Conservation (phyloP, 768 basidiomycete genomes). For the Leccinellum albellum region DNA sequence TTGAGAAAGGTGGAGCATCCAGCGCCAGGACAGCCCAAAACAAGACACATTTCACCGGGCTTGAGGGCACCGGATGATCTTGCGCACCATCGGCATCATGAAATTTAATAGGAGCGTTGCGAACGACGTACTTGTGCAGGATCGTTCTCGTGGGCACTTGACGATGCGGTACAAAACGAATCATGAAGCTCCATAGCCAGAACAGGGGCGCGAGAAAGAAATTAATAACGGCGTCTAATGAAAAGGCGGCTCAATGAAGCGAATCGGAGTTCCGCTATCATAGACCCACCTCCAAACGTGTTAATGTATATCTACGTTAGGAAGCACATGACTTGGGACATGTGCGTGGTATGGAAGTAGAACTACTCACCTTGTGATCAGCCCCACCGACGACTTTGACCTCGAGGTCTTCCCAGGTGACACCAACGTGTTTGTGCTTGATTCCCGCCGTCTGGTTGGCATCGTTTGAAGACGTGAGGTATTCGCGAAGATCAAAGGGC, state of each 20-base stretch:
- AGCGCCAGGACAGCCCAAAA: conserved; percentile 76
- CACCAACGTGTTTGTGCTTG: conserved; percentile 70
- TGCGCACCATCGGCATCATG: background rate
- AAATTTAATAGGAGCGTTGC: background rate
- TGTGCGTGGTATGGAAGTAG: background rate
- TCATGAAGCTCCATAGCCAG: conserved; percentile 43
- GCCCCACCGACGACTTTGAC: conserved; percentile 57
- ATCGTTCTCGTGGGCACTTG: conserved; percentile 46
- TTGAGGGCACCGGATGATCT: conserved; percentile 68
- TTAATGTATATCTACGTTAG: conserved; percentile 44
- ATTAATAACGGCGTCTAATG: conserved; percentile 45
- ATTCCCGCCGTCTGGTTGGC: conserved; percentile 63
- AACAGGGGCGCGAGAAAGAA: conserved; percentile 54
- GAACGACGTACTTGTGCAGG: conserved; percentile 48
- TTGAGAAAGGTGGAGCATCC: conserved; percentile 89
- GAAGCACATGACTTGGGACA: background rate
- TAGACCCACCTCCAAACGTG: conserved; percentile 54
- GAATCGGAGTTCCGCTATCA: background rate
- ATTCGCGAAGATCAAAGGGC: conserved; percentile 63
- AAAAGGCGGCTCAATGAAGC: background rate
- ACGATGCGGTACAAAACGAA: conserved; percentile 38
- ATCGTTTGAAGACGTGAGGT: conserved; percentile 63
- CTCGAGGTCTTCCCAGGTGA: conserved; percentile 67
- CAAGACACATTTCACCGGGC: conserved; percentile 84
- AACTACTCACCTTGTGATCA: conserved; percentile 48